These are phyloP conservation scores for Kregervanrija delftensis DNA, from an alignment of 805 yeast genomes.

Conservation along the genomic window DNA sequence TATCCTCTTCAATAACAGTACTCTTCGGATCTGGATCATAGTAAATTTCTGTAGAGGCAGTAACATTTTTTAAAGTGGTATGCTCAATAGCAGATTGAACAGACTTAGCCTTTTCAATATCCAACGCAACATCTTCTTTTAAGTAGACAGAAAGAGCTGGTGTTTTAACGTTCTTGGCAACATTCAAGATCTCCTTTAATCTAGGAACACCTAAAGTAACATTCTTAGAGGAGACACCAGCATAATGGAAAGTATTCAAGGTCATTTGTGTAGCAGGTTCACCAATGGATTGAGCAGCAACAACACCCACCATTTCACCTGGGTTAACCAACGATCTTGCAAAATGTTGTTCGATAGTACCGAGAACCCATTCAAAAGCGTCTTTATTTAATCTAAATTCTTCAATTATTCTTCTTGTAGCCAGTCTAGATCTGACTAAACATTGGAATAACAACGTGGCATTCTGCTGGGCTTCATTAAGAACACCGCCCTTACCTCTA, in stretches of 20 bases:
- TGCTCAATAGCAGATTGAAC: slow-evolving; percentile 97
- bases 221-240: slow-evolving; percentile 99
- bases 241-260: slow-evolving; percentile 70
- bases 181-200: slow-evolving; percentile 94
- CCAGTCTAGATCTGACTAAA: slow-evolving; percentile 84
- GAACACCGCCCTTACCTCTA: slow-evolving; percentile 71
- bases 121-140: slow-evolving; percentile 70
- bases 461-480: slow-evolving; percentile 83
- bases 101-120: slow-evolving; percentile 89
- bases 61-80: slow-evolving; percentile 88
- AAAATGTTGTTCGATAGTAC: slow-evolving; percentile 91
- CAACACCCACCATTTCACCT: slow-evolving; percentile 96
- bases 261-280: slow-evolving; percentile 99
- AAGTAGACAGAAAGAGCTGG: slow-evolving; percentile 97
- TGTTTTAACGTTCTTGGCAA: slow-evolving; percentile 97
- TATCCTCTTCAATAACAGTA: slow-evolving; percentile 95
- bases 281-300: slow-evolving; percentile 98
- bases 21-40: slow-evolving; percentile 98
- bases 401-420: slow-evolving; percentile 84
- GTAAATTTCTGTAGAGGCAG: slow-evolving; percentile 94
- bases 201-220: slow-evolving; percentile 98
- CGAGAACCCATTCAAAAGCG: slow-evolving; percentile 94
- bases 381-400: slow-evolving; percentile 78
- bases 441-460: slow-evolving; percentile 89
- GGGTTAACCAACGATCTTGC: slow-evolving; percentile 89